phyloP scores from a whole-genome alignment of 148 eudicot species.

The Silene conica region DNA sequence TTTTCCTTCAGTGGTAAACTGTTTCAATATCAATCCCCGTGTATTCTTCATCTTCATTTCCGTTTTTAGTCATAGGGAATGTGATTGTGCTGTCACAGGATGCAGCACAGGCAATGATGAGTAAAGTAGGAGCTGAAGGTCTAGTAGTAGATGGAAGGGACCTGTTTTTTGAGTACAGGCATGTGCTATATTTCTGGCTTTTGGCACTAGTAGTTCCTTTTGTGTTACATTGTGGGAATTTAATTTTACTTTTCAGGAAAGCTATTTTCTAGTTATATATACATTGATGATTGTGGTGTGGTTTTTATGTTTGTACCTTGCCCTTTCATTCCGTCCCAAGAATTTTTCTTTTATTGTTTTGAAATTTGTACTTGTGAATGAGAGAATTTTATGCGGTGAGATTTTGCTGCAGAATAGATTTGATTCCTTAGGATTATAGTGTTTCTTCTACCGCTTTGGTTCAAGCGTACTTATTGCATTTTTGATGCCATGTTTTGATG shows the following conservation, averaged over 20 bases:
- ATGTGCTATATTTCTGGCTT: conserved; percentile 15
- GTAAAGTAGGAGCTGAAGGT: conserved; percentile 81
- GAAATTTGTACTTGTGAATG: background rate
- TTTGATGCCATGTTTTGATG: conserved; percentile 31
- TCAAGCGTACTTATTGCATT: conserved; percentile 17
- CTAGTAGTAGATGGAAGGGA: conserved; percentile 82
- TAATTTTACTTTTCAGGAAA: background rate
- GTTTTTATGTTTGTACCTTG: background rate
- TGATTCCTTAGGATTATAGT: background rate
- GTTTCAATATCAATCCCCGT: background rate
- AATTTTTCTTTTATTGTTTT: background rate
- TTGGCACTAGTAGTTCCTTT: background rate
- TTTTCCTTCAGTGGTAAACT: conserved; percentile 76
- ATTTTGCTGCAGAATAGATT: background rate
- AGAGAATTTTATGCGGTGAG: background rate
- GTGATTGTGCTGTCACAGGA: conserved; percentile 48
- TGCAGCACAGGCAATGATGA: conserved; percentile 90
- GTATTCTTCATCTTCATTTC: background rate
- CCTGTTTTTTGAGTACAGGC: conserved; percentile 93
- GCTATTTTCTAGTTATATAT: background rate
- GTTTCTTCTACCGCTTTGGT: conserved; percentile 1
- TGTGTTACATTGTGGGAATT: background rate
- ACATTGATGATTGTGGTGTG: background rate
- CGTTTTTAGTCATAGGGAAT: conserved; percentile 5
- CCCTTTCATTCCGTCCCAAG: background rate